Base-by-base conservation (phyloP, 2,329 filamentous ascomycete genomes). In the Sporothrix mexicana region DNA sequence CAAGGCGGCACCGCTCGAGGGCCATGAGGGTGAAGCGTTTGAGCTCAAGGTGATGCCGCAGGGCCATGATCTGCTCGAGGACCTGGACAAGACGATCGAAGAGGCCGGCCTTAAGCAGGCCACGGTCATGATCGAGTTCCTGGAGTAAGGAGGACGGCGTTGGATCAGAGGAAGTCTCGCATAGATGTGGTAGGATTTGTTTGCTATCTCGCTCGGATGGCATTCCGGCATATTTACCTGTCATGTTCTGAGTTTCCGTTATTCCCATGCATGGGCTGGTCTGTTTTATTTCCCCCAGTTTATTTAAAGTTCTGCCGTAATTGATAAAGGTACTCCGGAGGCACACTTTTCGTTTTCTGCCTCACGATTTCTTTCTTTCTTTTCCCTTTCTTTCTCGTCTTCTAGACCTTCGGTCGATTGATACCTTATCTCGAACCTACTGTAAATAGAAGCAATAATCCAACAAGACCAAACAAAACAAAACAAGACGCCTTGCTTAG, bases 81-180 rank as follows among this genome's bases (percentile, higher is more conserved):
- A 86, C 71, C 84, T 98, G 67, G 91, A 94, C 66, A 83, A 87
- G 76, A 93, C 90, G 0, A 92, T 99, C 74, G 89, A 89, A 76
- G 91, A 94, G 78, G 93, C 92, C 0, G 94, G 95, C 0, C 82
- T 99, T 77, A 97, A 96, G 85, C 95, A 97, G 79, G 94, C 92
- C 3, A 97, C 94, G 0, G 92, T 99, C 8, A 98, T 98, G 93
- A 91, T 99, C 77, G 96, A 98, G 81, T 97, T 94, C 79, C 82
- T 93, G 73, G 91, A 93, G 80, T 70, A 59, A 47, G 15, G 55
- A 1, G 55, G 15, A 41, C 1, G 15, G 57, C 7, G 3, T 49
- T n/a, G n/a, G 12, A 3, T 3, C 10, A 47, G 45, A 47, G 10
- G 45, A 47, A 12, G 45, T 47, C 10, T 10, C 9, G 9, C 45